Evolutionary conservation across 768 basidiomycete species (phyloP).

Genomic region (Trametes villosa): DNA sequence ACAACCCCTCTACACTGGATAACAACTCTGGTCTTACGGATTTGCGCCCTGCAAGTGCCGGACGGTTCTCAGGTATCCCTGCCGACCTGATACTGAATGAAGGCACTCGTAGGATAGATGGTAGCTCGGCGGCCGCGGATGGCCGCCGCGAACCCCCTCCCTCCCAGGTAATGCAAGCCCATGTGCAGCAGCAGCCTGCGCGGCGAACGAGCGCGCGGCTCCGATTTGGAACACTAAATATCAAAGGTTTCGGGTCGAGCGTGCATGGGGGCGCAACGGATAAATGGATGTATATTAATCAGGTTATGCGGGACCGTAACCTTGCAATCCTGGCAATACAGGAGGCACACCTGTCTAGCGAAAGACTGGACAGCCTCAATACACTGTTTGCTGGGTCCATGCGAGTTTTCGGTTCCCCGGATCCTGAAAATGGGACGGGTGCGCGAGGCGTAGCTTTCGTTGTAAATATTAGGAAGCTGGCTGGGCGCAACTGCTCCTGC

Average conservation of each 20-base stretch:
- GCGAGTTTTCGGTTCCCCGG: background rate
- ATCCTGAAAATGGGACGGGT: background rate
- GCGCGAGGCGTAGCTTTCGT: background rate
- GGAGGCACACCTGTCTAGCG: background rate
- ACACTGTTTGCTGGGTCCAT: background rate
- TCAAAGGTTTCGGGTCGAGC: background rate
- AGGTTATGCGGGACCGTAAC: background rate
- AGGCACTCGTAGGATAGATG: too few species aligned
- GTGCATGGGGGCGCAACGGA: background rate
- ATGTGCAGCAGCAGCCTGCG: background rate
- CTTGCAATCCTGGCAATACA: background rate
- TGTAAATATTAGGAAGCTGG: background rate
- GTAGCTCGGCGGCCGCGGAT: too few species aligned
- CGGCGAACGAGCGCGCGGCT: background rate
- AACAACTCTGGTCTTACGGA: too few species aligned
- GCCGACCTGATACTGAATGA: too few species aligned
- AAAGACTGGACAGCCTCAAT: background rate
- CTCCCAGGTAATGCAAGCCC: too few species aligned
- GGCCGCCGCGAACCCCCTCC: conserved; percentile 13
- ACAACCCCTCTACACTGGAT: too few species aligned
- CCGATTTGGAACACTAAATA: background rate
- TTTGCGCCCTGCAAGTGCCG: too few species aligned
- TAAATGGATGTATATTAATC: background rate
- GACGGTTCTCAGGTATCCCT: too few species aligned
- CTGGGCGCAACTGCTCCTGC: background rate